Evolutionary conservation across 441 rosid genomes (phyloP).

Genomic region (Jatropha multifida): DNA sequence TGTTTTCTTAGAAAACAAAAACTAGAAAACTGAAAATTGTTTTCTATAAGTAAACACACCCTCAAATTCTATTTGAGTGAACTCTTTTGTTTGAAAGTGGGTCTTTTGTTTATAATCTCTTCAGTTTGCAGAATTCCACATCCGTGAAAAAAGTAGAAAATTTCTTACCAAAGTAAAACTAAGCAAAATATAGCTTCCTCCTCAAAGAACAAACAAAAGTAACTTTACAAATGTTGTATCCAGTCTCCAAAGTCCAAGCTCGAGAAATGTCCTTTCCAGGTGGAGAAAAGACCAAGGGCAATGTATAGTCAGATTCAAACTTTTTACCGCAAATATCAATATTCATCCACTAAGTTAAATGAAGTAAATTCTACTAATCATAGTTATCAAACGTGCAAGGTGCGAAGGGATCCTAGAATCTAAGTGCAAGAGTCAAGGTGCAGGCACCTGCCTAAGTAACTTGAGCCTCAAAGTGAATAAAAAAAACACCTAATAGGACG

Average conservation of each 20-base stretch:
- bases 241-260: neutral
- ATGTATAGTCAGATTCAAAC: neutral
- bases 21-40: too few relatives aligned
- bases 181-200: neutral
- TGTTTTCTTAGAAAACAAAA: too few relatives aligned
- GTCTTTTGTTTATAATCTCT: neutral
- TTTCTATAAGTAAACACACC: too few relatives aligned
- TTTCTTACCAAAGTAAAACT: neutral
- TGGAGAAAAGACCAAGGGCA: neutral
- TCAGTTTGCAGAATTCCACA: neutral
- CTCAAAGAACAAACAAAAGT: neutral
- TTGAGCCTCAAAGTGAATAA: too few relatives aligned
- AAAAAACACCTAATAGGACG: too few relatives aligned
- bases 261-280: neutral
- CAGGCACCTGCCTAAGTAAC: too few relatives aligned
- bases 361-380: neutral
- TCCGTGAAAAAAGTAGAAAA: neutral
- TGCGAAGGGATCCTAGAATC: too few relatives aligned
- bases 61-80: too few relatives aligned
- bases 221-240: neutral
- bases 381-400: neutral
- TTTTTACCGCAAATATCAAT: neutral
- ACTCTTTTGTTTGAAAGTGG: too few relatives aligned
- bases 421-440: too few relatives aligned
- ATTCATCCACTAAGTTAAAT: neutral